Conservation (phyloP, 2,329 filamentous ascomycete genomes). For the Calonectria honghensis region DNA sequence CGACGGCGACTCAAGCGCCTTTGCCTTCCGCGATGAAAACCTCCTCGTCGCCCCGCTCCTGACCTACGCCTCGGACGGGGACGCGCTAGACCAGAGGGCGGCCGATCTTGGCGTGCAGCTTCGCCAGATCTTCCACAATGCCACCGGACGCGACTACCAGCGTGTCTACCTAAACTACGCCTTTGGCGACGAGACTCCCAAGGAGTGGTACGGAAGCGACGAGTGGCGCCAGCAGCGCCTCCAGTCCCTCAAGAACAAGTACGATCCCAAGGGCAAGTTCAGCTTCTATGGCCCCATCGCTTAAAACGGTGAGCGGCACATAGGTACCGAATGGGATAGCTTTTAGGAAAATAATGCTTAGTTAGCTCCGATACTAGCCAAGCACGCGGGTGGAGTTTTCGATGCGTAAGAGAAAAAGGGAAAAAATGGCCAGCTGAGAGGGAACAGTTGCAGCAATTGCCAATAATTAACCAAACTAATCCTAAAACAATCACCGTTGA, state of each 20-base stretch:
- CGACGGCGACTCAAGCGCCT: constrained; percentile 36
- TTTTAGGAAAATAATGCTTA: not conserved
- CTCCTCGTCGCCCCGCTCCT: constrained; percentile 51
- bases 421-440: not conserved
- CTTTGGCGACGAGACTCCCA: constrained; percentile 65
- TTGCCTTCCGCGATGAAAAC: constrained; percentile 51
- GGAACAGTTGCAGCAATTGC: not conserved
- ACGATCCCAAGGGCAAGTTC: constrained; percentile 67
- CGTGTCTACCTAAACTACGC: constrained; percentile 70
- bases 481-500: not conserved
- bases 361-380: not conserved
- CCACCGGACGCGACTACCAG: constrained; percentile 39
- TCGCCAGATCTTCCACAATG: constrained; percentile 44
- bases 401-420: not conserved
- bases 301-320: constrained; percentile 26
- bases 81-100: constrained; percentile 43
- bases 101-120: constrained; percentile 45
- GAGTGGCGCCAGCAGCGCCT: constrained; percentile 68
- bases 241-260: constrained; percentile 67
- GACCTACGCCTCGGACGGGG: constrained; percentile 46
- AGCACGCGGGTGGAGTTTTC: not conserved
- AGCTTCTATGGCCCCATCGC: constrained; percentile 65
- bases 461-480: constrained; percentile 10
- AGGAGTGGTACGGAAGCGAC: constrained; percentile 69
- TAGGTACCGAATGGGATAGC: not conserved